These are phyloP conservation scores for Uronychia setigera DNA, from an alignment of 73 alveolate species.

Conservation along the genomic window DNA sequence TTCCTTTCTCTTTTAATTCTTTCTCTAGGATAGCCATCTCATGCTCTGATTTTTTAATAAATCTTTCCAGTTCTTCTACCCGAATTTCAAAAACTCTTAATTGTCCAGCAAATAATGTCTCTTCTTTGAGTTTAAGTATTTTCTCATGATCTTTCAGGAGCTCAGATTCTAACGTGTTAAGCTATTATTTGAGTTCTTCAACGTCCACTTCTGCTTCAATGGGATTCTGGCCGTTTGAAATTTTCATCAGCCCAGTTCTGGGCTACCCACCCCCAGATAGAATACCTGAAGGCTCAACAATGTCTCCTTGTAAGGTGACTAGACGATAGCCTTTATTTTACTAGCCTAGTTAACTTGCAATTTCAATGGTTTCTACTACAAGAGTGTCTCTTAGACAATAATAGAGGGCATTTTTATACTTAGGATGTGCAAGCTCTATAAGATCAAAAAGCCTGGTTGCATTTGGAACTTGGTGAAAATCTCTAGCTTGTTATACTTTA, in stretches of 20 bases:
- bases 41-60: no score
- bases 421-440: slow-evolving; percentile 40
- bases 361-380: slow-evolving; percentile 76
- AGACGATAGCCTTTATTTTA: slow-evolving; percentile 68
- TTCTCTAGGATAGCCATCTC: no score
- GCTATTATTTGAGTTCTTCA: slow-evolving; percentile 16
- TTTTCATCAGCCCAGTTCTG: slow-evolving; percentile 84
- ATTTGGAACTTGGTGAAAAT: no score
- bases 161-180: no score
- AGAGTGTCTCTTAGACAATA: slow-evolving; percentile 85
- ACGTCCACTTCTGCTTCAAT: slow-evolving; percentile 49
- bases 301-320: slow-evolving; percentile 90
- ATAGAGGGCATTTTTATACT: slow-evolving; percentile 72
- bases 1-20: no score
- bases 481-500: no score
- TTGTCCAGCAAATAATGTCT: no score
- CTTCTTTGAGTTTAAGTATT: no score
- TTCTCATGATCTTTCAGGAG: no score
- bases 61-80: no score
- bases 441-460: slow-evolving; percentile 76
- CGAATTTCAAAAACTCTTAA: no score
- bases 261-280: slow-evolving; percentile 97
- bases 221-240: slow-evolving; percentile 34
- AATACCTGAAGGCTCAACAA: slow-evolving; percentile 89
- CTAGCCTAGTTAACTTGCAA: slow-evolving; percentile 85